Percentiles rank a stretch among this genome's conserved stretches.
phyloP scores from a whole-genome alignment of 176 grass and related monocot genomes.

The Oryza coarctata region DNA sequence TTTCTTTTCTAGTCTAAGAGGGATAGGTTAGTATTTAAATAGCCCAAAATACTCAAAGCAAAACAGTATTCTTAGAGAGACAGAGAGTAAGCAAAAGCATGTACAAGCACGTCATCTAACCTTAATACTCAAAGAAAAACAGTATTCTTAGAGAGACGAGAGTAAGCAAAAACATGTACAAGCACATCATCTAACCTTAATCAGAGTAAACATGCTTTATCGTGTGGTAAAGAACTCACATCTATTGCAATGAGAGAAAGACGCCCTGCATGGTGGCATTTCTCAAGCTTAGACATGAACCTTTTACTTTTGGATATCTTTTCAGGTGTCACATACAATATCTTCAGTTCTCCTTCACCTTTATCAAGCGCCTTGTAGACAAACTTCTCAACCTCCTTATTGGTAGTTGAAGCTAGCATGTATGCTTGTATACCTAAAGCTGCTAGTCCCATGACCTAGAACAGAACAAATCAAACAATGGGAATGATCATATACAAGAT shows the following conservation, averaged over 20 bases:
- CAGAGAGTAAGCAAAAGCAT: constrained; percentile 26
- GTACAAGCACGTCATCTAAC: neutral
- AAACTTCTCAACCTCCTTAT: constrained; percentile 78
- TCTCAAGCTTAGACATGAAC: constrained; percentile 98
- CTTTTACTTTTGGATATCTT: constrained; percentile 98
- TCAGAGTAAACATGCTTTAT: neutral
- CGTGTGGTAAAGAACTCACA: constrained; percentile 45
- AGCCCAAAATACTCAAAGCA: neutral
- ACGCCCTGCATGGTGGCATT: constrained; percentile 78
- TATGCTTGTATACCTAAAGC: constrained; percentile 81
- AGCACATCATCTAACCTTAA: constrained; percentile 15
- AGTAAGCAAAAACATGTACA: too few species aligned
- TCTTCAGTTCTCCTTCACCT: constrained; percentile 76
- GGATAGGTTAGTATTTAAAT: neutral
- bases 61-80: neutral
- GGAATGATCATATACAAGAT: neutral
- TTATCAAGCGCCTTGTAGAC: constrained; percentile 88
- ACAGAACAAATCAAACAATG: constrained; percentile 27
- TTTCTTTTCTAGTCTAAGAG: neutral
- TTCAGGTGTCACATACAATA: constrained; percentile 98
- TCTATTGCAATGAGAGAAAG: constrained; percentile 93
- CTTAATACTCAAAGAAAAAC: neutral
- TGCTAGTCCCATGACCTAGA: constrained; percentile 88
- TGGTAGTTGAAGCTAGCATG: constrained; percentile 90
- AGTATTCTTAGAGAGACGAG: neutral